Base-by-base conservation (phyloP, 441 rosid genomes). In the Gossypium gossypioides region DNA sequence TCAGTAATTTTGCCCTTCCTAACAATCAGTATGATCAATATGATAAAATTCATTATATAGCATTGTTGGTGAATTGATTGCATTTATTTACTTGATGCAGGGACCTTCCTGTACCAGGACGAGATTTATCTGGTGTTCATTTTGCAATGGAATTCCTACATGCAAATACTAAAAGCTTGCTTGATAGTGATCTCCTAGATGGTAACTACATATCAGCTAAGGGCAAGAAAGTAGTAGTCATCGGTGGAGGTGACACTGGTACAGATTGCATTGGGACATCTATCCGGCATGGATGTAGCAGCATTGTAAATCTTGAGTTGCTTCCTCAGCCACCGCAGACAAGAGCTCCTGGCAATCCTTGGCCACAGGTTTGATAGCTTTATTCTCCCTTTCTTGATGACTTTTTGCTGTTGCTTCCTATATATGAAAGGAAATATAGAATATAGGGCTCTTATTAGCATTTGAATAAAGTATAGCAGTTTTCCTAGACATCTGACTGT, bases 181-280 rank as follows among this genome's bases (percentile, higher is more conserved):
- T 96, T 10, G 99, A 96, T 71, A 91, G 96, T 81, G 84, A 84
- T 73, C 91, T 85, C 18, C 69, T 86, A 77, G 97, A 96, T 72
- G 96, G 97, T 61, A 89, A 87, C 69, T 91, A 89, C 85, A 89
- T 93, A 59, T 91, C 97, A 8, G 99, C 98, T 3, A 87, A 91
- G 74, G 98, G 92, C 34, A 96, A 93, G 86, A 96, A 88, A 81
- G 96, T 93, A 40, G 94, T 93, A 0, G 99, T 96, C 74, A 96
- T 96, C 72, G 99, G 99, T 62, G 99, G 99, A 73, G 99, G 99
- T 51, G 99, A 96, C 83, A 96, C 99, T 0, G 99, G 99, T n/a
- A 96, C 98, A 16, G 99, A 96, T 83, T 96, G 99, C 77, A 88
- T 96, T 1, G 99, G 98, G 68, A 96, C 99, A 71, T 96, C 99